Percentiles rank a stretch among this genome's conserved stretches.
Conservation (phyloP, 192 early-diverging fungal species). For the Mortierella antarctica region DNA sequence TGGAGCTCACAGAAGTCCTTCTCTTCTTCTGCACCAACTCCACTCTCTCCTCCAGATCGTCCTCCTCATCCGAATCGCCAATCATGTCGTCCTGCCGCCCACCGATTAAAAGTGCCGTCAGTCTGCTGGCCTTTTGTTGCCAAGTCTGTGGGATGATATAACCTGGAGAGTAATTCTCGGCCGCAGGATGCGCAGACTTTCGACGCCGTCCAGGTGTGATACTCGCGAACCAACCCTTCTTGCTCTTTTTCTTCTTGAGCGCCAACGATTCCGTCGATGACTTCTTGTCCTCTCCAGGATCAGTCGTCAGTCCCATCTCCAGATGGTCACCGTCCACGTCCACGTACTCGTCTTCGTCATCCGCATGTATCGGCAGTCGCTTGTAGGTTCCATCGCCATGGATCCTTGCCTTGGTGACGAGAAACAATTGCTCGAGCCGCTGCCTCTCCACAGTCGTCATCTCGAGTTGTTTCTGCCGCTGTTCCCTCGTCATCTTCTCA, state of each 20-base stretch:
- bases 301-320: not conserved
- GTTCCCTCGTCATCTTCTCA: constrained; percentile 40
- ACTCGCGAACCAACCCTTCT: constrained; percentile 49
- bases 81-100: constrained; percentile 43
- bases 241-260: constrained; percentile 10
- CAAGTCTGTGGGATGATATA: constrained; percentile 52
- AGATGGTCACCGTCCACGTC: not conserved
- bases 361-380: constrained; percentile 13
- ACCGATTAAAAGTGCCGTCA: constrained; percentile 40
- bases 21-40: constrained; percentile 20
- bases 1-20: constrained; percentile 5
- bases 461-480: constrained; percentile 34
- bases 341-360: not conserved
- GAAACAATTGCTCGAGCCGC: constrained; percentile 36
- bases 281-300: not conserved
- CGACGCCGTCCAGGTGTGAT: constrained; percentile 37
- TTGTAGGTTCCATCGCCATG: constrained; percentile 37
- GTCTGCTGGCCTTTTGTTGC: constrained; percentile 44
- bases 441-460: constrained; percentile 38
- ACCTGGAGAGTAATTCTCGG: constrained; percentile 32
- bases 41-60: constrained; percentile 23
- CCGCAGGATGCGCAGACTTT: not conserved
- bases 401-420: constrained; percentile 47
- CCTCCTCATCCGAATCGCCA: constrained; percentile 45
- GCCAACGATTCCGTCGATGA: not conserved